These are phyloP conservation scores for Limnanthes douglasii DNA, from an alignment of 345 rosid species.

Conservation along the genomic window DNA sequence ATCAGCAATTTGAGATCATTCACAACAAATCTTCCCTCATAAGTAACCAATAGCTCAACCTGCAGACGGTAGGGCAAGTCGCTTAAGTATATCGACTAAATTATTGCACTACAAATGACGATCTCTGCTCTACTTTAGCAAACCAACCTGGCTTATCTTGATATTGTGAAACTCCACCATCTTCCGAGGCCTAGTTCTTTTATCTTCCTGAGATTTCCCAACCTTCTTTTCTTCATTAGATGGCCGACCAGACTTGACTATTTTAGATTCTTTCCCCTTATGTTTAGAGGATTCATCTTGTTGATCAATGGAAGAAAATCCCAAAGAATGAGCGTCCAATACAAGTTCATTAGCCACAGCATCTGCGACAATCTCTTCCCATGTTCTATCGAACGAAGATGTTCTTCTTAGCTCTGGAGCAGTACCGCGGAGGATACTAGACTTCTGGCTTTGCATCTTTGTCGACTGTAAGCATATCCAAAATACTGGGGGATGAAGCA, in stretches of 20 bases:
- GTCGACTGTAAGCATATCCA: slow-evolving; percentile 23
- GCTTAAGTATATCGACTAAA: background rate
- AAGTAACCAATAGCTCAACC: slow-evolving; percentile 83
- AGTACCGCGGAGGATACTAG: slow-evolving; percentile 24
- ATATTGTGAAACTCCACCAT: slow-evolving; percentile 79
- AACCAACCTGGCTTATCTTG: slow-evolving; percentile 86
- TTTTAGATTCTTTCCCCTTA: slow-evolving; percentile 53
- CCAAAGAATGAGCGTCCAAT: slow-evolving; percentile 34
- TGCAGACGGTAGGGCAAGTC: slow-evolving; percentile 9
- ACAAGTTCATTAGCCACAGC: slow-evolving; percentile 86
- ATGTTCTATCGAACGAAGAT: slow-evolving; percentile 83
- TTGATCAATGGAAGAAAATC: slow-evolving; percentile 42
- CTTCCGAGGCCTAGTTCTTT: slow-evolving; percentile 80
- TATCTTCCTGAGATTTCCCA: slow-evolving; percentile 58
- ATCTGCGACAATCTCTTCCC: slow-evolving; percentile 96
- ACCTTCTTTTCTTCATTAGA: slow-evolving; percentile 76
- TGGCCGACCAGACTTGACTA: slow-evolving; percentile 49
- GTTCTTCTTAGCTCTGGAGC: slow-evolving; percentile 71
- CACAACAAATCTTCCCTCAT: slow-evolving; percentile 88
- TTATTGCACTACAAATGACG: background rate
- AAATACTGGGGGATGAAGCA: slow-evolving; percentile 1
- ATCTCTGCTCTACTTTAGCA: slow-evolving; percentile 3
- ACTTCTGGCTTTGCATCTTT: slow-evolving; percentile 25
- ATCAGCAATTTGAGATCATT: slow-evolving; percentile 85
- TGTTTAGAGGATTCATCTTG: slow-evolving; percentile 48